Conservation (phyloP, 164 flowering plant genomes). For the Amborella trichopoda region DNA sequence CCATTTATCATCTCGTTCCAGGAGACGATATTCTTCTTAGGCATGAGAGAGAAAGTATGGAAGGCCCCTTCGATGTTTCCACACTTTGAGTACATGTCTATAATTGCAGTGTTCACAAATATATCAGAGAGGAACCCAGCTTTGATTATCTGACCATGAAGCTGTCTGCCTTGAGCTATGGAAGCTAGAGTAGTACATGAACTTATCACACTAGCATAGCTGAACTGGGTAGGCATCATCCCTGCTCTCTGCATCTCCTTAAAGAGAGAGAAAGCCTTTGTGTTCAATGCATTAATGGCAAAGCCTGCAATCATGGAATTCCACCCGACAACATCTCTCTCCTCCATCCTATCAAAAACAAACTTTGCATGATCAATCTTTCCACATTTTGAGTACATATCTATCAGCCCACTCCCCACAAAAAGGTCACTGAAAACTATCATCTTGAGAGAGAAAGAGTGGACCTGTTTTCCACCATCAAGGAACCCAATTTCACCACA, state of each 20-base stretch:
- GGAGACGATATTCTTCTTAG: slow-evolving; percentile 1
- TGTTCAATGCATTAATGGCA: slow-evolving; percentile 39
- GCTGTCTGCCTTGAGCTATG: slow-evolving; percentile 64
- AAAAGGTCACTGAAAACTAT: slow-evolving; percentile 37
- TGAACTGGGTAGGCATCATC: slow-evolving; percentile 47
- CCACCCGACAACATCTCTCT: slow-evolving; percentile 55
- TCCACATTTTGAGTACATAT: slow-evolving; percentile 75
- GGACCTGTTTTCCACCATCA: slow-evolving; percentile 65
- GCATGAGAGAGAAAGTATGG: slow-evolving; percentile 18
- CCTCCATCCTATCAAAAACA: slow-evolving; percentile 44
- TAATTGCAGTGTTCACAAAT: slow-evolving; percentile 64
- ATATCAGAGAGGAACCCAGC: slow-evolving; percentile 46
- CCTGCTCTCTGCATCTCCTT: slow-evolving; percentile 42
- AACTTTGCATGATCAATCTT: slow-evolving; percentile 34
- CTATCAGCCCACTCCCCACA: slow-evolving; percentile 70
- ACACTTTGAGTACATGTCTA: slow-evolving; percentile 81
- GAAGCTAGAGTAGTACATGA: slow-evolving; percentile 76
- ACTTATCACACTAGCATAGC: slow-evolving; percentile 47
- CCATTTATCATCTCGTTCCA: slow-evolving; percentile 30
- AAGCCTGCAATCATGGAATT: slow-evolving; percentile 78
- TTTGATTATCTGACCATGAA: slow-evolving; percentile 76
- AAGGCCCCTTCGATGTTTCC: slow-evolving; percentile 50
- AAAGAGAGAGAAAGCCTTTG: slow-evolving; percentile 49
- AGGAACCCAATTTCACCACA: slow-evolving; percentile 50
- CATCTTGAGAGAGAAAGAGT: slow-evolving; percentile 35